phyloP scores from a whole-genome alignment of 257 asterid genomes.

The Solanum stenotomum region DNA sequence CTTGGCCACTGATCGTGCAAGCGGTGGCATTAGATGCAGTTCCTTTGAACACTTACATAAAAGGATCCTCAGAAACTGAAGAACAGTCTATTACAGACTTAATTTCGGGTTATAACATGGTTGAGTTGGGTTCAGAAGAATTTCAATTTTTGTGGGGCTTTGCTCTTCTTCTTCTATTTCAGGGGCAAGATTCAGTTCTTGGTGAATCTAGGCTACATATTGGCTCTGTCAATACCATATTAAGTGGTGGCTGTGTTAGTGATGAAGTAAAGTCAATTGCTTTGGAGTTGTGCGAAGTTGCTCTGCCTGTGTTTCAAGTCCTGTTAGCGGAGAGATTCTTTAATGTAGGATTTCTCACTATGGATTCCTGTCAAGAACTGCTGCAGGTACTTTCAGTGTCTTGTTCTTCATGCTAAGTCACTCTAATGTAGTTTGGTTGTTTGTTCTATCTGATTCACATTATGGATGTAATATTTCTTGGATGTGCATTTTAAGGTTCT shows the following conservation, averaged over 20 bases:
- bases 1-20: conserved; percentile 93
- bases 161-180: conserved; percentile 66
- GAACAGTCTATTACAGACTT: conserved; percentile 33
- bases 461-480: neutral
- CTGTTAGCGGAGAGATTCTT: conserved; percentile 66
- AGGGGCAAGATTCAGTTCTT: conserved; percentile 47
- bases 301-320: conserved; percentile 55
- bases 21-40: conserved; percentile 92
- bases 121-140: conserved; percentile 61
- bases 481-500: neutral
- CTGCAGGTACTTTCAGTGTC: conserved; percentile 45
- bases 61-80: conserved; percentile 35
- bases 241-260: conserved; percentile 33
- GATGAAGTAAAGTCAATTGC: conserved; percentile 42
- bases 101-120: conserved; percentile 77
- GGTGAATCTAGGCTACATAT: conserved; percentile 35
- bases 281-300: conserved; percentile 35
- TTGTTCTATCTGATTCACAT: neutral
- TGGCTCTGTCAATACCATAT: conserved; percentile 36
- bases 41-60: conserved; percentile 37
- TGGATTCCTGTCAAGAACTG: conserved; percentile 68
- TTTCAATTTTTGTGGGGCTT: conserved; percentile 86
- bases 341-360: conserved; percentile 53
- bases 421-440: neutral
- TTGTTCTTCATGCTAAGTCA: neutral